Evolutionary conservation across 2,329 filamentous ascomycete genomes (phyloP).

Genomic region (Daldinia sp.): DNA sequence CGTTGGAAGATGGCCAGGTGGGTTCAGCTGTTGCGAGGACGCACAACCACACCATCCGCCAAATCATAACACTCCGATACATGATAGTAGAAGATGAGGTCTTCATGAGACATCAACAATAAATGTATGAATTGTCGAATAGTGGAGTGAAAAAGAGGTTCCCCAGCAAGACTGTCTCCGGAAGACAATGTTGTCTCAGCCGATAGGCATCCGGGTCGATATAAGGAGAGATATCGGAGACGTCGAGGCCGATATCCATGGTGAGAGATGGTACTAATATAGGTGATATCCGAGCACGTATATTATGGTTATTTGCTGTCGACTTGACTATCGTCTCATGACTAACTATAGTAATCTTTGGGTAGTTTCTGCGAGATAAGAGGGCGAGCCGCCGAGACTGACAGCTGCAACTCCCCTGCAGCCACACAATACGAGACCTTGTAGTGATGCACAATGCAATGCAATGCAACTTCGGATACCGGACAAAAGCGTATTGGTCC

Average conservation of each 20-base stretch:
- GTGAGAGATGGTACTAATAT: neutral
- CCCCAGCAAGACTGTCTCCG: neutral
- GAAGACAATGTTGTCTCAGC: slow-evolving; percentile 1
- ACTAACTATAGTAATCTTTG: slow-evolving; percentile 22
- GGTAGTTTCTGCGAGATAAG: slow-evolving; percentile 37
- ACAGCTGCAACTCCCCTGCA: slow-evolving; percentile 37
- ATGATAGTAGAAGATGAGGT: slow-evolving; percentile 42
- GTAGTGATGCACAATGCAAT: slow-evolving; percentile 38
- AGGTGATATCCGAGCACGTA: slow-evolving; percentile 23
- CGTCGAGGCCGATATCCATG: neutral
- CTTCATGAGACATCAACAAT: slow-evolving; percentile 25
- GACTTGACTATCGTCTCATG: slow-evolving; percentile 12
- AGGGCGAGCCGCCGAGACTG: slow-evolving; percentile 30
- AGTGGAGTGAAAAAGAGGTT: neutral
- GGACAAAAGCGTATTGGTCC: slow-evolving; percentile 32
- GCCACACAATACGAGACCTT: slow-evolving; percentile 40
- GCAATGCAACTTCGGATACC: slow-evolving; percentile 39
- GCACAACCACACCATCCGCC: slow-evolving; percentile 56
- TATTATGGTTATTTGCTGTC: slow-evolving; percentile 23
- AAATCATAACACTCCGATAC: slow-evolving; percentile 46
- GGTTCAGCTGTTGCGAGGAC: slow-evolving; percentile 59
- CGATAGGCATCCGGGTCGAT: neutral
- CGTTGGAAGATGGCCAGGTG: slow-evolving; percentile 70
- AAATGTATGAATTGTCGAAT: slow-evolving; percentile 13
- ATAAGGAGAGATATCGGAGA: slow-evolving; percentile 3